Evolutionary conservation across 2,329 filamentous ascomycete genomes (phyloP).

Genomic region (Ophiostoma populinum): DNA sequence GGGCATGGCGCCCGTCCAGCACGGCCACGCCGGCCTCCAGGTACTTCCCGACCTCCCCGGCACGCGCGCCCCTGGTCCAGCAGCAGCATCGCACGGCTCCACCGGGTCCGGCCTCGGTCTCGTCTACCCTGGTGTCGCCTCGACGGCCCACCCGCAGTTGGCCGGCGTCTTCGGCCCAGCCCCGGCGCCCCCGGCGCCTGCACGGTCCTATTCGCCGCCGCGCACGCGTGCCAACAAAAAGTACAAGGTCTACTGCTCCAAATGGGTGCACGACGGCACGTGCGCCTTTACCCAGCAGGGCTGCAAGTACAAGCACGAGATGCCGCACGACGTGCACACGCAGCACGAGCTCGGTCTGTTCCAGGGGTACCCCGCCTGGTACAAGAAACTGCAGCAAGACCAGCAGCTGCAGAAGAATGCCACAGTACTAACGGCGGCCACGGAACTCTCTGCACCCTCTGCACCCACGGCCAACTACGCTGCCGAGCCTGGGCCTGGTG

Average conservation of each 20-base stretch:
- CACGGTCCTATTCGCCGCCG: too few species aligned
- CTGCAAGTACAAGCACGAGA: slow-evolving; percentile 80
- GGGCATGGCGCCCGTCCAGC: slow-evolving; percentile 26
- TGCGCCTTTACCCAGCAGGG: slow-evolving; percentile 77
- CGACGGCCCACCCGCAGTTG: too few species aligned
- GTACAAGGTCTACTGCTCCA: slow-evolving; percentile 65
- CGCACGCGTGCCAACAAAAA: slow-evolving; percentile 23
- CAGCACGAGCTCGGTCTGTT: slow-evolving; percentile 56
- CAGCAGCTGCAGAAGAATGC: slow-evolving; percentile 2
- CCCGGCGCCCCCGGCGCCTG: too few species aligned
- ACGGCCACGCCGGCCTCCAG: slow-evolving; percentile 24
- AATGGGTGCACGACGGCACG: slow-evolving; percentile 74
- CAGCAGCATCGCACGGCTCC: not conserved
- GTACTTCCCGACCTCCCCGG: slow-evolving; percentile 24
- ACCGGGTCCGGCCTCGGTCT: not conserved
- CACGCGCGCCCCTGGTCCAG: slow-evolving; percentile 2
- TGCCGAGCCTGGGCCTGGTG: too few species aligned
- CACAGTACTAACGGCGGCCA: not conserved
- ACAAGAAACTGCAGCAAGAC: slow-evolving; percentile 35
- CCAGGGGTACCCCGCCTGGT: slow-evolving; percentile 44
- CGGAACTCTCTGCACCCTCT: not conserved
- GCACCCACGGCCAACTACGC: not conserved
- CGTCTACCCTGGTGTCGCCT: not conserved
- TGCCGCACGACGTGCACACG: slow-evolving; percentile 52
- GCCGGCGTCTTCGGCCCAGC: too few species aligned